Base-by-base conservation (phyloP, 2,329 filamentous ascomycete species). In the Ophiostoma himal-ulmi region DNA sequence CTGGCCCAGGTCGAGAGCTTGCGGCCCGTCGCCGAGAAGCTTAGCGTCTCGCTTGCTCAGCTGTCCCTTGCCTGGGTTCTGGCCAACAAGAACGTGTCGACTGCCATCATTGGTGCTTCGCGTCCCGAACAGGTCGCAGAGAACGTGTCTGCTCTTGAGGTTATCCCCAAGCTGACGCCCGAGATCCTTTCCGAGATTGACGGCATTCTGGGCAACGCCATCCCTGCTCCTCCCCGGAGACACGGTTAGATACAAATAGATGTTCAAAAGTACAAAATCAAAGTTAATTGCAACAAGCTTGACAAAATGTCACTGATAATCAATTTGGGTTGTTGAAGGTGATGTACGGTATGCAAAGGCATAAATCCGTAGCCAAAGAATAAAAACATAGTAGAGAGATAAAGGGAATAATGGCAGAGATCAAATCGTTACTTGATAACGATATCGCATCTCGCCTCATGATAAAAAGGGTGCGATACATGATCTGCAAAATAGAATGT, bases 61-160 rank as follows among this genome's bases (percentile, higher is more conserved):
- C 78, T 86, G 5, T 83, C 84, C 14, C 76, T 86, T 2, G 84
- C 84, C 0, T 86, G 84, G 84, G 80, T 81, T 68, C 75, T 86
- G 30, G 85, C 83, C 78, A 86, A 86, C 75, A 79, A 80, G n/a
- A 81, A 85, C 68, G 83, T 86, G 22, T 83, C 81, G 64, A 82
- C 81, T 4, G 83, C 84, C 54, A 86, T 86, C 68, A 84, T 82
- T 0, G 84, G 84, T 4, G 84, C 84, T 2, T 84, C 82, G 69
- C 79, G 79, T 48, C 81, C 82, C 1, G 82, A 84, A 75, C 84
- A 86, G 77, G 80, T 86, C 48, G 79, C 81, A 22, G 83, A 86
- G 74, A 86, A 84, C 69, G 78, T 83, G 68, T 80, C 79, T 71
- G 82, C 83, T 13, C 73, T 86, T 5, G 77, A 81, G 74, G 74